Base-by-base conservation (phyloP, 306 rosid species). In the Castanea crenata region DNA sequence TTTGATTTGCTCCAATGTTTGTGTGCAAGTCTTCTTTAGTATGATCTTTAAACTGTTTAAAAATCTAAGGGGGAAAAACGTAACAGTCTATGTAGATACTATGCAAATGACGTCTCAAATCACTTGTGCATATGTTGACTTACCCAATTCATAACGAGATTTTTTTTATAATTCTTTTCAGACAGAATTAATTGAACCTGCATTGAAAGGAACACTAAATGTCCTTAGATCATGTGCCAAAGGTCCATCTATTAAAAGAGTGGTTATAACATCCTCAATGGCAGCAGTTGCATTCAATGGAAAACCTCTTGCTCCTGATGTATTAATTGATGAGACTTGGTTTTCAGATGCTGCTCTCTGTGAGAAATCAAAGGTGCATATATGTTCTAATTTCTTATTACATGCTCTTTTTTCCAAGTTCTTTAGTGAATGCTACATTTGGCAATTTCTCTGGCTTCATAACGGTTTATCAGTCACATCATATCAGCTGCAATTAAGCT, bases 191-290 rank as follows among this genome's bases (percentile, higher is more conserved):
- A 14, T 58, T n/a, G 78, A 75, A 9, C 78, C 78, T 19, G 71
- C 29, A 34, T 46, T 81, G 71, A 81, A 69, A 23, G 85, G 85
- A 81, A 76, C 81, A 15, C 73, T 81, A 5, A 81, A 71, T 19
- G 69, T 81, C 15, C 85, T 81, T 3, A 71, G 15, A 58, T 81
- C 81, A 3, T 81, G 81, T 12, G 58, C 16, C 5, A 76, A 76
- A 20, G 51, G 23, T 58, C 29, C 35, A 0, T 49, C 81, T 6
- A 23, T 81, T 7, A 81, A 81, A 6, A 76, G 85, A 41, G 80
- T 74, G 55, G 62, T 81, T 56, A 20, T 81, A 19, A 81, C 84
- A 52, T 81, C 84, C 9, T 81, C 84, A 23, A 69, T 69, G 0
- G 31, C 71, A 6, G 55, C 84, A 0, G 52, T 75, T 29, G 4